These are phyloP conservation scores for Crucihimalaya himalaica DNA, from an alignment of 345 rosid species.

Conservation along the genomic window DNA sequence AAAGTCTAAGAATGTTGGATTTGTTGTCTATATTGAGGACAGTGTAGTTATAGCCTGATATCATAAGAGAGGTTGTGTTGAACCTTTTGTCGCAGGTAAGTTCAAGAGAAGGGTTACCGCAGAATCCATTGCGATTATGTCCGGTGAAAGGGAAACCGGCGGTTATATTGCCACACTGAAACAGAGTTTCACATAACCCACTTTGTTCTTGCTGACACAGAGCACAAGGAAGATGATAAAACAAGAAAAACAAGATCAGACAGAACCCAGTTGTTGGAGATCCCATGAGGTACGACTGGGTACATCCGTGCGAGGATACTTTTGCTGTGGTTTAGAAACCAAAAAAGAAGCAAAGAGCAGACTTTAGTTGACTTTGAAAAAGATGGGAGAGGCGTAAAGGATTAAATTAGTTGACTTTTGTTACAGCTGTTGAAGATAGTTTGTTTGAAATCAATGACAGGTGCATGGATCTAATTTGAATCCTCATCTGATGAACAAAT, in stretches of 20 bases:
- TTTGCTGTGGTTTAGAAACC: not conserved
- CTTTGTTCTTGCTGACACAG: not conserved
- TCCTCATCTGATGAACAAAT: not conserved
- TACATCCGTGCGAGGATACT: too few relatives aligned
- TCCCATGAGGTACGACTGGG: not conserved
- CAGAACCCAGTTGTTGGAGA: not conserved
- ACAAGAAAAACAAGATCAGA: slow-evolving; percentile 14
- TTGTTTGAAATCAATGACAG: not conserved
- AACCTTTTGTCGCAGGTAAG: slow-evolving; percentile 33
- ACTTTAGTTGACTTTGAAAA: slow-evolving; percentile 7
- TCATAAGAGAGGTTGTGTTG: not conserved
- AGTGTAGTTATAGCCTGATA: slow-evolving; percentile 7
- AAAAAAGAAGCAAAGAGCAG: not conserved
- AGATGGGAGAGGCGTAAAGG: slow-evolving; percentile 6
- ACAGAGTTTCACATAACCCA: not conserved
- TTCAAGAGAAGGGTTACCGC: slow-evolving; percentile 42
- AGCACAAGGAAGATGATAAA: slow-evolving; percentile 18
- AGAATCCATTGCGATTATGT: rapidly evolving
- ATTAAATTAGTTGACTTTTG: slow-evolving; percentile 6
- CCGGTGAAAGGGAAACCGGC: slow-evolving; percentile 53
- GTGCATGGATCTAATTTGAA: not conserved
- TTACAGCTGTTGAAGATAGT: not conserved
- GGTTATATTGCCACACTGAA: slow-evolving; percentile 37
- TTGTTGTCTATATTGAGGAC: slow-evolving; percentile 24
- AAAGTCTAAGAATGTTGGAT: slow-evolving; percentile 20